These are phyloP conservation scores for Lojkania enalia DNA, from an alignment of 2,329 filamentous ascomycete species.

Conservation along the genomic window DNA sequence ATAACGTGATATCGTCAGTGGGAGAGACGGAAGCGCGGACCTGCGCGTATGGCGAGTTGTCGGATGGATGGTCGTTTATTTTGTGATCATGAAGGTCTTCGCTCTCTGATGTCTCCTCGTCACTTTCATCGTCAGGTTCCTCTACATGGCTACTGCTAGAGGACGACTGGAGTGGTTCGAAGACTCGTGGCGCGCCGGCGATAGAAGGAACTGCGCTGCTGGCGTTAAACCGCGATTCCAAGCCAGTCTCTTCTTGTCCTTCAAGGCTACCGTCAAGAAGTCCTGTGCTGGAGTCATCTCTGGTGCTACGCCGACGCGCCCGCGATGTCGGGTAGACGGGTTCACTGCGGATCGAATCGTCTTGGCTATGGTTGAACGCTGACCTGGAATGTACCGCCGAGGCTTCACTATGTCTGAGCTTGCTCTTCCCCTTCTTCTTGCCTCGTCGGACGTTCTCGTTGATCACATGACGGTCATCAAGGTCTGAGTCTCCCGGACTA, in stretches of 20 bases:
- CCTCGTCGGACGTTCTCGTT: slow-evolving; percentile 18
- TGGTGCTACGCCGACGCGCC: slow-evolving; percentile 31
- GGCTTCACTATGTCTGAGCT: slow-evolving; percentile 33
- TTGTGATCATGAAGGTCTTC: slow-evolving; percentile 40
- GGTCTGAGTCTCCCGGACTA: slow-evolving; percentile 38
- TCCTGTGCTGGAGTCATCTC: slow-evolving; percentile 30
- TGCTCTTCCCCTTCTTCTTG: slow-evolving; percentile 41
- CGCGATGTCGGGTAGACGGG: slow-evolving; percentile 19
- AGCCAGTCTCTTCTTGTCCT: slow-evolving; percentile 31
- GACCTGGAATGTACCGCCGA: slow-evolving; percentile 14
- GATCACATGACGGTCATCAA: slow-evolving; percentile 37
- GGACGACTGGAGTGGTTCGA: slow-evolving; percentile 33
- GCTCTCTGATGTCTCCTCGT: slow-evolving; percentile 39
- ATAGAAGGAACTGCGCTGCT: slow-evolving; percentile 28
- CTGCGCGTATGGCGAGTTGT: slow-evolving; percentile 76
- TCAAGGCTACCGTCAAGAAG: slow-evolving; percentile 27
- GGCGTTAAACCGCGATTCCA: slow-evolving; percentile 41
- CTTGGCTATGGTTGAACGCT: slow-evolving; percentile 18
- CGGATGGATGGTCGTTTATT: slow-evolving; percentile 59
- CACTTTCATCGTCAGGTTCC: slow-evolving; percentile 19
- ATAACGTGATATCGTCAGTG: slow-evolving; percentile 74
- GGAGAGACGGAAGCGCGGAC: slow-evolving; percentile 79
- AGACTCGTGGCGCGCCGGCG: slow-evolving; percentile 23
- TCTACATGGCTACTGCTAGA: slow-evolving; percentile 29
- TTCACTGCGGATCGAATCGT: slow-evolving; percentile 24